Evolutionary conservation across 2,329 filamentous ascomycete genomes (phyloP).

Genomic region (Phialophora macrospora): DNA sequence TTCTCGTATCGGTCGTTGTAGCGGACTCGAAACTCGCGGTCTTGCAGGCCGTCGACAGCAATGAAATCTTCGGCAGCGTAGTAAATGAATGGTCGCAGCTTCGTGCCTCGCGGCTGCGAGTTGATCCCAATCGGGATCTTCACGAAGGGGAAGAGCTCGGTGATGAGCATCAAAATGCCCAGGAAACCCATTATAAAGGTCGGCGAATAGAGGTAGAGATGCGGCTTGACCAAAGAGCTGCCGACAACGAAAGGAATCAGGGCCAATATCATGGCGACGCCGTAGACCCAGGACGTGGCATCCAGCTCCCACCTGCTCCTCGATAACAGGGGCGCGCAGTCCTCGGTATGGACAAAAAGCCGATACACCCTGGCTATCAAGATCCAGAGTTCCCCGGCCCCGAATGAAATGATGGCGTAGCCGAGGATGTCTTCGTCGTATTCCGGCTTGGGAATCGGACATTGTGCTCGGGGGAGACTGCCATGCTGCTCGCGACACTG

Average conservation of each 20-base stretch:
- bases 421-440: constrained; percentile 31
- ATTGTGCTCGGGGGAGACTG: not conserved
- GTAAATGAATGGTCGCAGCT: constrained; percentile 32
- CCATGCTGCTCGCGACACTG: constrained; percentile 22
- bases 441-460: constrained; percentile 23
- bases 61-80: constrained; percentile 34
- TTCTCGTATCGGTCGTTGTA: constrained; percentile 31
- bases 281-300: constrained; percentile 32
- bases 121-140: constrained; percentile 34
- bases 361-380: constrained; percentile 27
- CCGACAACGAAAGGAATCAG: constrained; percentile 30
- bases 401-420: constrained; percentile 35
- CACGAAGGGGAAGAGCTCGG: constrained; percentile 21
- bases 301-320: constrained; percentile 26
- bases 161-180: constrained; percentile 30
- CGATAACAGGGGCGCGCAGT: constrained; percentile 26
- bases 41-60: constrained; percentile 30
- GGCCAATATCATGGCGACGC: constrained; percentile 26
- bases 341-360: constrained; percentile 18
- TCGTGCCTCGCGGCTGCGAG: constrained; percentile 26
- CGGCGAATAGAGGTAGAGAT: constrained; percentile 29
- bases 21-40: constrained; percentile 28
- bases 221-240: constrained; percentile 19
- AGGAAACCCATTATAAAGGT: constrained; percentile 31
- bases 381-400: constrained; percentile 29